Evolutionary conservation across 129 eudicot genomes (phyloP), one percentile per base, ranked within the genome.

Genomic region (Lactuca saligna): DNA sequence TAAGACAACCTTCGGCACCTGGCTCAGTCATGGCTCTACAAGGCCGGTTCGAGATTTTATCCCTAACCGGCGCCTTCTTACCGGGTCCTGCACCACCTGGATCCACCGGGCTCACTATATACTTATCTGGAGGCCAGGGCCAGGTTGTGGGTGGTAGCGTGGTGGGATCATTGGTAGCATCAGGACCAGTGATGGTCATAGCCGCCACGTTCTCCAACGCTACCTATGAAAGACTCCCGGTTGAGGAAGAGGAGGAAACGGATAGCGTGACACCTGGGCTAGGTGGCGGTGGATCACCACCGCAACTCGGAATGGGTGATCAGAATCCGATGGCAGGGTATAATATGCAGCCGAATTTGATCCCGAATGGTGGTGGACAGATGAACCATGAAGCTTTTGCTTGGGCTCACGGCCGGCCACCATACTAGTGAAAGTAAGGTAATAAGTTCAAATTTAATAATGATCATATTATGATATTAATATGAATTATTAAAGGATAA

Each of bases 71-170:
- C 0, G 70, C 86, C 9, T 82, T 82, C 50, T 61, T 82, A 11
- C 86, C 86, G 0, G 86, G 86, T 25, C 86, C 86, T 15, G 83
- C 86, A 8, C 86, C 86, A 7, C 86, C 81, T 15, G 86, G 86
- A 49, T 78, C 86, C 5, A 78, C 86, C 8, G 86, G 86, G 2
- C 67, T 83, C 57, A 79, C 84, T n/a, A 63, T 83, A 32, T 83
- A 79, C 58, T 50, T 83, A 46, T 79, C 87, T 2, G 83, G 87
- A 5, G 87, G 87, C n/a, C 83, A 75, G 68, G 83, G 87, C 44
- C 87, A 83, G 62, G 84, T 83, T 4, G 82, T 83, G 42, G 87
- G 87, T 2, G 87, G 87, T 60, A 83, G 87, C 37, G 87, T 83
- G 17, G 84, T 75, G 32, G 87, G 87, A 68, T 69, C 82, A 0